Conservation (phyloP, 2,329 filamentous ascomycete species). For the Botrytis porri region DNA sequence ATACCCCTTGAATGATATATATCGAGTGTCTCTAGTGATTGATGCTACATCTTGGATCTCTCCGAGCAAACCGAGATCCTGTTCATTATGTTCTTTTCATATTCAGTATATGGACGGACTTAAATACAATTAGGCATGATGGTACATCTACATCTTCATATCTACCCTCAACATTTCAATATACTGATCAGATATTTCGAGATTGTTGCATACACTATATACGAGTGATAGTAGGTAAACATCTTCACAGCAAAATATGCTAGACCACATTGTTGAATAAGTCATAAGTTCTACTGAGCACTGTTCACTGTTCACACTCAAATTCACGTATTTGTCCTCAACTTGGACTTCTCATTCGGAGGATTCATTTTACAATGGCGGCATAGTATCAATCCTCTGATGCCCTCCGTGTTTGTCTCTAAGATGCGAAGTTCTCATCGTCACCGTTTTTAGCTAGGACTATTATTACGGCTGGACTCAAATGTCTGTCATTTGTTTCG, state of each 20-base stretch:
- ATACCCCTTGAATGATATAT: not conserved
- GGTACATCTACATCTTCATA: not conserved
- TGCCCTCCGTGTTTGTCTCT: not conserved
- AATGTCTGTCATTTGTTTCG: not conserved
- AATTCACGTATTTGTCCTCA: not conserved
- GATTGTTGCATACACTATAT: not conserved
- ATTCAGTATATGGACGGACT: not conserved
- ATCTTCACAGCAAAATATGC: not conserved
- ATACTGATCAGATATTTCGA: not conserved
- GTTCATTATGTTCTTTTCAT: not conserved
- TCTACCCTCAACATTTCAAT: not conserved
- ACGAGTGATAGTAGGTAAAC: not conserved
- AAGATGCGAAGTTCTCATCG: not conserved
- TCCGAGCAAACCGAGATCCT: not conserved
- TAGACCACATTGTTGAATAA: not conserved
- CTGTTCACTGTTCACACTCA: not conserved
- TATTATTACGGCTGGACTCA: not conserved
- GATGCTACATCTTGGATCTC: too few species aligned
- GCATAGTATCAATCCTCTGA: not conserved
- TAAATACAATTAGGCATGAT: accelerated
- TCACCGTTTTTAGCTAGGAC: not conserved
- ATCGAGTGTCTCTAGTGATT: not conserved
- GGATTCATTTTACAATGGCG: not conserved
- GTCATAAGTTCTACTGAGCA: not conserved
- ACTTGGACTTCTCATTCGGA: not conserved